Conservation (phyloP, 345 rosid species). For the Eucalyptus cloeziana region DNA sequence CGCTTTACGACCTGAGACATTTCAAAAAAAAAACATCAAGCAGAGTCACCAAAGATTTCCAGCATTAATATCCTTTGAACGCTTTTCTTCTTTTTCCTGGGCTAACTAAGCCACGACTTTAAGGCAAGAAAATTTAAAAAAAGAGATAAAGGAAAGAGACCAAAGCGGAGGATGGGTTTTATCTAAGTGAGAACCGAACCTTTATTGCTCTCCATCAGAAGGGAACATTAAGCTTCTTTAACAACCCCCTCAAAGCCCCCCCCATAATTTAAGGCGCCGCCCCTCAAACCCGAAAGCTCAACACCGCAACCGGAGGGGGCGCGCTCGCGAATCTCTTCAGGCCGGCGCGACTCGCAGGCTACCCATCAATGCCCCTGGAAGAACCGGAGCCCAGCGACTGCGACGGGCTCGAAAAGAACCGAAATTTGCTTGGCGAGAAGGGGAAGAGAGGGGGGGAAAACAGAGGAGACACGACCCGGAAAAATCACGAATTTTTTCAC, state of each 20-base stretch:
- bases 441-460: neutral
- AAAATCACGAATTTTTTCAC: neutral
- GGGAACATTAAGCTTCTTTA: slow-evolving; percentile 14
- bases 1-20: slow-evolving; percentile 21
- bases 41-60: slow-evolving; percentile 3
- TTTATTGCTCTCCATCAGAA: slow-evolving; percentile 22
- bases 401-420: neutral
- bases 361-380: neutral
- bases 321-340: neutral
- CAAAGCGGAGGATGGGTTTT: neutral
- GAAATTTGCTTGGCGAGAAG: neutral
- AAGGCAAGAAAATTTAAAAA: neutral
- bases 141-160: neutral
- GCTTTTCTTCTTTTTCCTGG: neutral
- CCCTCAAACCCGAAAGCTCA: neutral
- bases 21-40: slow-evolving; percentile 7
- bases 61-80: neutral
- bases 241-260: slow-evolving; percentile 8
- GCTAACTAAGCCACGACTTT: neutral
- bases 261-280: slow-evolving; percentile 11
- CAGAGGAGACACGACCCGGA: neutral
- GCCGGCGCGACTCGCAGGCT: neutral
- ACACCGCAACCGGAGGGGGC: neutral
- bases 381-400: neutral
- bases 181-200: slow-evolving; percentile 8